Evolutionary conservation across 345 rosid species (phyloP).

Genomic region (Aquilaria malaccensis): DNA sequence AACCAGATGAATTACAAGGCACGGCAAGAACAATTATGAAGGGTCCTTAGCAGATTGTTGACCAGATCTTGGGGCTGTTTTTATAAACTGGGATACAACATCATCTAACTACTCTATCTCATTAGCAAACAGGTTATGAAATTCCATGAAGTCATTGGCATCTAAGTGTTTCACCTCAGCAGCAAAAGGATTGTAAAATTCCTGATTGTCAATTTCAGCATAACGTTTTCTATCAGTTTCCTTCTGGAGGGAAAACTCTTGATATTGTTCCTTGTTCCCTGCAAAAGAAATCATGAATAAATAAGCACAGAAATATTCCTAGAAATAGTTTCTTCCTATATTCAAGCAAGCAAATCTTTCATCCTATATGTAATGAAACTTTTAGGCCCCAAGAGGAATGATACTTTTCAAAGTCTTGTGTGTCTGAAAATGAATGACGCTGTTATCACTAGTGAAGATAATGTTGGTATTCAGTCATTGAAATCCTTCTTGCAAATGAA

Average conservation of each 20-base stretch:
- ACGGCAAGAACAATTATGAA: slow-evolving; percentile 70
- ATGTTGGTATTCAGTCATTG: no score
- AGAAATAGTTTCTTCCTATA: not conserved
- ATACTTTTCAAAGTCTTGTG: no score
- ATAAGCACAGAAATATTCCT: not conserved
- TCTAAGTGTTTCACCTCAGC: slow-evolving; percentile 14
- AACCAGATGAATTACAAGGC: slow-evolving; percentile 68
- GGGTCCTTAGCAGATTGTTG: slow-evolving; percentile 28
- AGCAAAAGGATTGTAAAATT: slow-evolving; percentile 23
- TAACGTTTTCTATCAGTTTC: not conserved
- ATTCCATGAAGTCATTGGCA: slow-evolving; percentile 23
- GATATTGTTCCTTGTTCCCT: slow-evolving; percentile 18
- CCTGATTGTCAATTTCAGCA: slow-evolving; percentile 6
- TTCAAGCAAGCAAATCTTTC: no score
- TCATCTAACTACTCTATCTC: slow-evolving; percentile 23
- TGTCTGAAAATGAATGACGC: no score
- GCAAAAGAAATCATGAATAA: slow-evolving; percentile 7
- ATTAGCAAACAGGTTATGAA: slow-evolving; percentile 11
- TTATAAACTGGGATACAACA: slow-evolving; percentile 57
- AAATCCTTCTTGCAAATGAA: no score
- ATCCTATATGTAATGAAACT: no score
- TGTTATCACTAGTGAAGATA: no score
- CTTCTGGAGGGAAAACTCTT: slow-evolving; percentile 18
- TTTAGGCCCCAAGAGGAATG: no score
- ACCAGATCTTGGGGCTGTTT: slow-evolving; percentile 37